A percentile compares a stretch with the other conserved stretches of the same genome.
Conservation (phyloP, 495 filamentous ascomycete species). For the Penicillium malachiteum region DNA sequence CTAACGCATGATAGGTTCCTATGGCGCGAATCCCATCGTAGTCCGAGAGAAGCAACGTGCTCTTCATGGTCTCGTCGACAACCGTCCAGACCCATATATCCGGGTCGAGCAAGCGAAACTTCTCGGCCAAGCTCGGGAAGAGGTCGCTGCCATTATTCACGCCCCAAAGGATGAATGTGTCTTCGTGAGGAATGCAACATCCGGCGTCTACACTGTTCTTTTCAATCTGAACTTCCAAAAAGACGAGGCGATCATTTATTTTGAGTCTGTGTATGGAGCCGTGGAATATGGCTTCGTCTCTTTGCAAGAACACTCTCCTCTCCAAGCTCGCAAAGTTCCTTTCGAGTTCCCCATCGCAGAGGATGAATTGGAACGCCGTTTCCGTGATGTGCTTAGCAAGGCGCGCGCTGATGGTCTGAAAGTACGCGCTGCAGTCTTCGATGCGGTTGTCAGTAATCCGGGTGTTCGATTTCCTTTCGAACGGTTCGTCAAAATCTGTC, state of each 20-base stretch:
- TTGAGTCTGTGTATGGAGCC: slow-evolving; percentile 74
- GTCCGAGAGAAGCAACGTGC: slow-evolving; percentile 56
- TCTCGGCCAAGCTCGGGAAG: slow-evolving; percentile 62
- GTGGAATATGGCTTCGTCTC: slow-evolving; percentile 71
- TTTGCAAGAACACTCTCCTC: slow-evolving; percentile 57
- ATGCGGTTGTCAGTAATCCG: slow-evolving; percentile 71
- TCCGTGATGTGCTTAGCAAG: slow-evolving; percentile 47
- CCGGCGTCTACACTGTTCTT: slow-evolving; percentile 76
- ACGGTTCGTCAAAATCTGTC: slow-evolving; percentile 57
- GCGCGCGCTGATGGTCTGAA: slow-evolving; percentile 45
- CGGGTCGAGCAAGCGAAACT: slow-evolving; percentile 57
- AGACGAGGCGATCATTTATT: slow-evolving; percentile 63
- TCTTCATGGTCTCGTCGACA: slow-evolving; percentile 62
- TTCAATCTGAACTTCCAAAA: slow-evolving; percentile 62
- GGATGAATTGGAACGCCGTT: slow-evolving; percentile 52
- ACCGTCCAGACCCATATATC: slow-evolving; percentile 69
- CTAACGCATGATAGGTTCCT: slow-evolving; percentile 58
- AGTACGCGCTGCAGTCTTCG: slow-evolving; percentile 68
- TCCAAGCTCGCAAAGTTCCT: slow-evolving; percentile 38
- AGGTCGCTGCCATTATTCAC: slow-evolving; percentile 62
- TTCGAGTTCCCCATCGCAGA: slow-evolving; percentile 61
- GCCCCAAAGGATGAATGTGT: slow-evolving; percentile 64
- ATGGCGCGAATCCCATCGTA: slow-evolving; percentile 66
- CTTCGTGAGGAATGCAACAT: slow-evolving; percentile 79
- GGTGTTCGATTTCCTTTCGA: slow-evolving; percentile 81